phyloP scores from a whole-genome alignment of 179 eudicot species.

The Silene coronaria region DNA sequence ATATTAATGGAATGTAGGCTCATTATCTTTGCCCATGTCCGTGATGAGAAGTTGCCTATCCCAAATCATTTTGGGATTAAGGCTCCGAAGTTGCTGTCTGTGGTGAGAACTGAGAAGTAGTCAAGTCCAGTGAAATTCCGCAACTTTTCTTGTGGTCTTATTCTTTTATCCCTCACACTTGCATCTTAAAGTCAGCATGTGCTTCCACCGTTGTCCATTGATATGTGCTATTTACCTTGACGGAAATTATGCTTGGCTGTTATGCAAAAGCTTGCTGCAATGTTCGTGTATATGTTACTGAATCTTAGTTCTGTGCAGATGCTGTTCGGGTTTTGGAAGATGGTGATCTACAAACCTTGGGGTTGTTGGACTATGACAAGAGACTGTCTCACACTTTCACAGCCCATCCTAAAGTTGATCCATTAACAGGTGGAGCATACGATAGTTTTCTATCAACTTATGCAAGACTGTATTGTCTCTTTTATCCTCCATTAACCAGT shows the following conservation, averaged over 20 bases:
- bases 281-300: conserved; percentile 10
- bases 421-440: conserved; percentile 57
- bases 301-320: conserved; percentile 37
- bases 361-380: conserved; percentile 88
- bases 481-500: conserved; percentile 1
- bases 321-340: conserved; percentile 80
- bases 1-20: no score
- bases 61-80: no score
- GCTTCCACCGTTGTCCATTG: background rate
- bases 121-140: background rate
- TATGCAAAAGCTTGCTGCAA: background rate
- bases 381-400: conserved; percentile 78
- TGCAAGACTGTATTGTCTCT: background rate
- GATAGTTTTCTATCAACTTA: background rate
- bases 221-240: background rate
- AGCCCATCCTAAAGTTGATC: conserved; percentile 97
- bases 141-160: background rate
- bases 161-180: background rate
- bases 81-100: no score
- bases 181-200: background rate
- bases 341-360: conserved; percentile 91
- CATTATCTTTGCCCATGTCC: no score
- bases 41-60: no score
- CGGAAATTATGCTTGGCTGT: background rate
- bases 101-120: no score